Base-by-base conservation (phyloP, 768 basidiomycete genomes). In the Boletus tomentosulus region DNA sequence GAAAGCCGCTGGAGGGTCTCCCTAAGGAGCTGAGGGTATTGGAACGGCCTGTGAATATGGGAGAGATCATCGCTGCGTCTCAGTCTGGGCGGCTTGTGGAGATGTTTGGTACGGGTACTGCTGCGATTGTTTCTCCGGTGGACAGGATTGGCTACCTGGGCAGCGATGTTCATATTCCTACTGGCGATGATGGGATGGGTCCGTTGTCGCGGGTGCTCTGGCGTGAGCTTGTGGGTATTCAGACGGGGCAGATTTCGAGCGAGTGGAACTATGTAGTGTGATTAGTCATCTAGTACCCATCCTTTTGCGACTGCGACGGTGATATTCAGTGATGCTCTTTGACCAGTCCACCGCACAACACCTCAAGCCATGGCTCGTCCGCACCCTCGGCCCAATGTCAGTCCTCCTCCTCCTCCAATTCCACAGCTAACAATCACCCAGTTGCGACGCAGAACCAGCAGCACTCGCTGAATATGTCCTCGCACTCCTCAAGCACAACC, bases 371-470 rank as follows among this genome's bases (percentile, higher is more conserved):
- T 98, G 93, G 94, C 85, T 98, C 43, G 79, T 93, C 45, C 80
- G 82, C 57, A 89, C 87, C 0, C 82, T 98, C 39, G 93, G 93
- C 70, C 94, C 94, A 57, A 93, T 98, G 94, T 94, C 27, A 25
- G 49, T 59, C 46, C 34, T 4, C 6, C 1, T 37, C 19, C 56
- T 37, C 52, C 33, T 50, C 43, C 25, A 10, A 2, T 4, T 28
- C 13, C 6, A 13, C 47, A n/a, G 6, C 51, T 61, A 9, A 59
- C 47, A 12, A 2, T 1, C 22, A 9, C 22, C 0, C 53, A 97
- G 95, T 79, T 96, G 92, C 70, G 96, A 98, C 68, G 96, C 96
- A 39, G 96, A 98, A 67, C 94, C 96, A 30, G 83, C 85, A 30
- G 92, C 93, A 31, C 84, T 98, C 48, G 87, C 92, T 4, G 93